Evolutionary conservation across 2,329 filamentous ascomycete genomes (phyloP).

Genomic region (Ophiostoma australiae): DNA sequence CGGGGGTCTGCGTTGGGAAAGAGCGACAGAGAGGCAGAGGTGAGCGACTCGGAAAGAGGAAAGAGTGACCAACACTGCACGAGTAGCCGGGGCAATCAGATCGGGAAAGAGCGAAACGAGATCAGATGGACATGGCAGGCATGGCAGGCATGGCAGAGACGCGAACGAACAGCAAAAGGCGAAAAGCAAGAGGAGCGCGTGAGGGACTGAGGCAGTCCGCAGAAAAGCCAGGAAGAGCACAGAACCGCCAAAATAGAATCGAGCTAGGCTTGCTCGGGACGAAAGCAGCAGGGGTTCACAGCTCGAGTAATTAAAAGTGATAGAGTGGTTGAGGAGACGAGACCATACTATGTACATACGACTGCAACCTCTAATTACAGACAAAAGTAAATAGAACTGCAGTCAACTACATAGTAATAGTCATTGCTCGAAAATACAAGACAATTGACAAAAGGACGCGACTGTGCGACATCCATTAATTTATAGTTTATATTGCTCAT

Average conservation of each 20-base stretch:
- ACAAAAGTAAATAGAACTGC: background rate
- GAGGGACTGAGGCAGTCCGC: too few species aligned
- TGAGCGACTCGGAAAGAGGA: background rate
- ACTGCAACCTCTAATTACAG: background rate
- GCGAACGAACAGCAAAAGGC: background rate
- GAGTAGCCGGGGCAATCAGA: background rate
- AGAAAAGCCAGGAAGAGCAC: background rate
- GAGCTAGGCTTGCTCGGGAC: conserved; percentile 11
- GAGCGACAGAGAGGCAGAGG: background rate
- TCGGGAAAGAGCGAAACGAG: background rate
- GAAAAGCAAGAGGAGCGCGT: conserved; percentile 1
- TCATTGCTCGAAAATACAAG: background rate
- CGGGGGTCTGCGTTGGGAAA: background rate
- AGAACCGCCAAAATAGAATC: background rate
- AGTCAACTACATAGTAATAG: background rate
- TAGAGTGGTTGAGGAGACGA: background rate
- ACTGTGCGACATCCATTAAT: background rate
- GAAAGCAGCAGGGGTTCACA: conserved; percentile 3
- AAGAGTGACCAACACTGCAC: background rate
- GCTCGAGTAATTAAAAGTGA: background rate
- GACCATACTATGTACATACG: background rate
- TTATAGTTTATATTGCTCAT: background rate
- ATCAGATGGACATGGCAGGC: background rate
- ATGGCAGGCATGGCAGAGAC: background rate
- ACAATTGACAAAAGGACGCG: conserved; percentile 2